These are phyloP conservation scores for Rubroboletus satanas DNA, from an alignment of 768 basidiomycete species.

Conservation along the genomic window DNA sequence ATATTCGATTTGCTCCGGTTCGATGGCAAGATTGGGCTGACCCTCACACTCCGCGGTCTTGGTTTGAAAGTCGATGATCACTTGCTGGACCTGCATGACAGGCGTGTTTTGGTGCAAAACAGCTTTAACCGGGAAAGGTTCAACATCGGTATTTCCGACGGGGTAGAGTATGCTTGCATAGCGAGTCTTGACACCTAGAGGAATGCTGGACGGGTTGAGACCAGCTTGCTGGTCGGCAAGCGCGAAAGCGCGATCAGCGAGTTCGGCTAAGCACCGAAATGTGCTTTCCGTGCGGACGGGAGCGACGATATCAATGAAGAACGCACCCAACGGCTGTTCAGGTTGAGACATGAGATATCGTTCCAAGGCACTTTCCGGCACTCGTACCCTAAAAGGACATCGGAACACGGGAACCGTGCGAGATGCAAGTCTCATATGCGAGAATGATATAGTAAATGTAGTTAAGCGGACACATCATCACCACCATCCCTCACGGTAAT, in stretches of 20 bases:
- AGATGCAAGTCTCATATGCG: not conserved
- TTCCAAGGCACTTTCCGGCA: not conserved
- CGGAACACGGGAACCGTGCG: not conserved
- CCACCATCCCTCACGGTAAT: constrained; percentile 33
- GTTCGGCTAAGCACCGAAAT: constrained; percentile 15
- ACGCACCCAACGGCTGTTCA: constrained; percentile 6
- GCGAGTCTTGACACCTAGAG: constrained; percentile 4
- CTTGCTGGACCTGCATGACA: constrained; percentile 4
- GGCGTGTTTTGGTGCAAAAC: constrained; percentile 13
- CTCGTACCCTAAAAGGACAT: not conserved
- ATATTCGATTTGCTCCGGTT: constrained; percentile 17
- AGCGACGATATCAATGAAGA: constrained; percentile 14
- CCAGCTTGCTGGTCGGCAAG: constrained; percentile 6
- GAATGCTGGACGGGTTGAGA: not conserved
- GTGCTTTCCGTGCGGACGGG: not conserved
- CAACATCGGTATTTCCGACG: not conserved
- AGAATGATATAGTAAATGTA: not conserved
- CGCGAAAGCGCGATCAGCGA: constrained; percentile 19
- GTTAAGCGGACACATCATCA: constrained; percentile 10
- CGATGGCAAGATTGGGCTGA: constrained; percentile 14
- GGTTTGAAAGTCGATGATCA: constrained; percentile 17
- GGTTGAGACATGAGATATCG: constrained; percentile 6
- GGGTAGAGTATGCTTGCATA: constrained; percentile 17
- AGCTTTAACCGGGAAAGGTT: constrained; percentile 10
- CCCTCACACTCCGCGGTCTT: constrained; percentile 14